Evolutionary conservation across 345 rosid species (phyloP).

Genomic region (Geranium brycei): DNA sequence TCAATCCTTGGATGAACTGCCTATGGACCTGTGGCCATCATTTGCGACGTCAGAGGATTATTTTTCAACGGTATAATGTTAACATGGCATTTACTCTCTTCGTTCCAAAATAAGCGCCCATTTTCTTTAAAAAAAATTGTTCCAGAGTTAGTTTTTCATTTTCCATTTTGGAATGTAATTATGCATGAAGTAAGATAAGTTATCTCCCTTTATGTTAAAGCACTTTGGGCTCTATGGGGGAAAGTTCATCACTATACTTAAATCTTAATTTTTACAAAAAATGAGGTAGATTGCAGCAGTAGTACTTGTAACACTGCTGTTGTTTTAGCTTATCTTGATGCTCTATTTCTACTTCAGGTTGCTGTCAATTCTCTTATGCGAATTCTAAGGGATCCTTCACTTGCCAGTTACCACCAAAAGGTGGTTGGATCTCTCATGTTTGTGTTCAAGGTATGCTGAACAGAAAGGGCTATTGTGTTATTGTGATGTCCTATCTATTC

Average conservation of each 20-base stretch:
- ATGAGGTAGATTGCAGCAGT: no score
- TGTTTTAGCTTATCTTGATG: constrained; percentile 6
- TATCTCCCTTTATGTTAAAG: no score
- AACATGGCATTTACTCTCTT: no score
- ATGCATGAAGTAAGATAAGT: no score
- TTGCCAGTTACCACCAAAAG: constrained; percentile 90
- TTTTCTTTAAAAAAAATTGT: no score
- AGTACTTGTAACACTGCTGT: constrained; percentile 5
- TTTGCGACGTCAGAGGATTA: constrained; percentile 94
- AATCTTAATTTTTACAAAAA: no score
- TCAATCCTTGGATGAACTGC: constrained; percentile 70
- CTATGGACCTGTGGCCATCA: constrained; percentile 87
- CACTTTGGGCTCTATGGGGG: no score
- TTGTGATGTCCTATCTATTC: neutral
- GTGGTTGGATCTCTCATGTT: constrained; percentile 96
- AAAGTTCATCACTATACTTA: no score
- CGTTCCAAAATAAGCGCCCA: no score
- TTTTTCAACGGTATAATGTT: constrained; percentile 59
- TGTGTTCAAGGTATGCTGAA: constrained; percentile 66
- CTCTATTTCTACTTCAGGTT: constrained; percentile 39
- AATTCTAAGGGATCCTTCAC: constrained; percentile 92
- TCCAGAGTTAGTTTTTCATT: no score
- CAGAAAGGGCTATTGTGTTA: neutral
- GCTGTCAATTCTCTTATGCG: constrained; percentile 97
- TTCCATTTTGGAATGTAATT: no score